Evolutionary conservation across 306 rosid genomes (phyloP), one percentile per base, ranked within the genome.

Genomic region (Astragalus membranaceus): DNA sequence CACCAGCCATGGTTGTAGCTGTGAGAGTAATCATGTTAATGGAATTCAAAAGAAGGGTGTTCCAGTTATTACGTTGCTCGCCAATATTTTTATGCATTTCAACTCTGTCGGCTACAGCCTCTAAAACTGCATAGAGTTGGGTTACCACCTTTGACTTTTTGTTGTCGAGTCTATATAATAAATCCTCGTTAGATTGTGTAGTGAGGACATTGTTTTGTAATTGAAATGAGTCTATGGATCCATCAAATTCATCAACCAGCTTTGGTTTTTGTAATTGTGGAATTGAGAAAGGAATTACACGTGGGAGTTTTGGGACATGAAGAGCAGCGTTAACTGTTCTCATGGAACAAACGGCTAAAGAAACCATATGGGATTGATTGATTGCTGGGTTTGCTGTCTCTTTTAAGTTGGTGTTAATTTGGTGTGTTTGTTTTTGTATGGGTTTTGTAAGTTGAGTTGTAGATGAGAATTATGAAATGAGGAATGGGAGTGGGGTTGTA

Each of bases 41-140:
- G 1, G 76, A 77, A 10, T 77, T 77, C 1, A 77, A 61, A 2
- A 77, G 67, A 70, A 77, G 81, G 20, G 51, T 61, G 46, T 77
- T 77, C 81, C 81, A 77, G 1, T 77, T 70, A 60, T 70, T 54
- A 3, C 81, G 72, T 36, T 77, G 81, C 33, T 35, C 46, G 0
- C 67, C 53, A 7, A 70, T 15, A 62, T 70, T 70, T 7, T 77
- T 23, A 15, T 77, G 81, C 76, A 70, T 77, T 61, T 69, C 76
- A 0, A 77, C 1, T 39, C 81, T 77, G 54, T 77, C 81, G 1
- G 37, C 37, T 1, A 77, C 67, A 3, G 70, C 57, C 7, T 77
- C 81, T 0, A 77, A 54, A 0, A 70, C 12, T 63, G 77, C 51
- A 70, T 5, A 64, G 6, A 70, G 51, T 54, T 68, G 6, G 9